Percentiles rank a stretch among this genome's conserved stretches.
Evolutionary conservation across 768 basidiomycete species (phyloP).

Genomic region (Tricholoma bakamatsutake): DNA sequence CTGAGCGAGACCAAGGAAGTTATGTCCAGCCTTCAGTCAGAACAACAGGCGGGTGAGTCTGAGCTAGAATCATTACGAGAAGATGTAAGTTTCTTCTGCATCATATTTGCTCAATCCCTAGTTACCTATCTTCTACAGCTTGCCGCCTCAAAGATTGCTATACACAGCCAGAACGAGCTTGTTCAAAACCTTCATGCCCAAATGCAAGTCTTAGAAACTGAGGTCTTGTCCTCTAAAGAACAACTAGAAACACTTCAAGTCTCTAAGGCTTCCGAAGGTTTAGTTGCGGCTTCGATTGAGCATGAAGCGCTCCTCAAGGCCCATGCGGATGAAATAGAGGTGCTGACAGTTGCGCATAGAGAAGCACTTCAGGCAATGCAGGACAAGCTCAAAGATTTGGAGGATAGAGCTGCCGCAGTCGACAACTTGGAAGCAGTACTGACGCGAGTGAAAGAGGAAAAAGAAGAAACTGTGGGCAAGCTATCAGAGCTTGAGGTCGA

Average conservation of each 20-base stretch:
- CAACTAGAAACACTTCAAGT: constrained; percentile 45
- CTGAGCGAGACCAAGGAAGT: constrained; percentile 37
- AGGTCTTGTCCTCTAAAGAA: constrained; percentile 44
- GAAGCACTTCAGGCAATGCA: constrained; percentile 42
- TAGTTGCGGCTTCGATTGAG: constrained; percentile 51
- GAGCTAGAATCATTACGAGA: constrained; percentile 37
- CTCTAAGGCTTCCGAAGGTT: constrained; percentile 34
- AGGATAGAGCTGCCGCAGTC: constrained; percentile 37
- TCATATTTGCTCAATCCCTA: not conserved
- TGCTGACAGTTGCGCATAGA: constrained; percentile 44
- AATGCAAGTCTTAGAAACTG: constrained; percentile 43
- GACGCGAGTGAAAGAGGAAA: constrained; percentile 50
- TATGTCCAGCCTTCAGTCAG: constrained; percentile 30
- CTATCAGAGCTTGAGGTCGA: constrained; percentile 81
- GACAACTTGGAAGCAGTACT: constrained; percentile 45
- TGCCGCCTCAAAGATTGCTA: constrained; percentile 36
- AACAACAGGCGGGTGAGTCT: constrained; percentile 26
- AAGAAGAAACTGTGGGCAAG: constrained; percentile 64
- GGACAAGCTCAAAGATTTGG: constrained; percentile 39
- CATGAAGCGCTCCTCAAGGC: constrained; percentile 55
- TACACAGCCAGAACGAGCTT: constrained; percentile 35
- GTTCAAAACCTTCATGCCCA: constrained; percentile 46
- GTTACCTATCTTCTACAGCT: constrained; percentile 34
- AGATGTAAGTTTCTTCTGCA: constrained; percentile 38
- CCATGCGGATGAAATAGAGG: constrained; percentile 45